phyloP scores from a whole-genome alignment of 345 rosid genomes.

The Jatropha curcas region DNA sequence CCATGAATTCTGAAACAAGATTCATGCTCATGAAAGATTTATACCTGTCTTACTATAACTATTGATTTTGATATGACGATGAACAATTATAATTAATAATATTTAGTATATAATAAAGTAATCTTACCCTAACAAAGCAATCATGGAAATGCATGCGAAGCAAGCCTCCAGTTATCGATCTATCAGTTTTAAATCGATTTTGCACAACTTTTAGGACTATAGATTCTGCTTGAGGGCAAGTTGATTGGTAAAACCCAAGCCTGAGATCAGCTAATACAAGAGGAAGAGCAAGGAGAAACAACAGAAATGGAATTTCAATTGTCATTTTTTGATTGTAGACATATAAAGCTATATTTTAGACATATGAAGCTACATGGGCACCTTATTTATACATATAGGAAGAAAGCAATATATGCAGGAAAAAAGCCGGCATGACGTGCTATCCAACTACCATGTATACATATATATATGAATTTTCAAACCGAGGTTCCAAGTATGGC shows the following conservation, averaged over 20 bases:
- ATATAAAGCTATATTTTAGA: neutral
- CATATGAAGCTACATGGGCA: no score
- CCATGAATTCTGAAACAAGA: no score
- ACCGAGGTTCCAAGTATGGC: neutral
- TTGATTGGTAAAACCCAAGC: conserved; percentile 52
- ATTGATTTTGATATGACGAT: no score
- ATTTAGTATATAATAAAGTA: neutral
- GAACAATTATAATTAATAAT: no score
- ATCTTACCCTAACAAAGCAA: conserved; percentile 65
- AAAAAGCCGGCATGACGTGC: neutral
- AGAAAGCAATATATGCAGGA: neutral
- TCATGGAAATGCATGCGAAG: conserved; percentile 93
- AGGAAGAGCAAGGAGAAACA: conserved; percentile 33
- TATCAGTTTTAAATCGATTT: conserved; percentile 39
- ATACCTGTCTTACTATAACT: no score
- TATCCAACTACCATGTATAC: no score
- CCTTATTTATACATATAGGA: neutral
- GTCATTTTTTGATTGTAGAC: conserved; percentile 4
- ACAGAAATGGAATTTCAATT: conserved; percentile 13
- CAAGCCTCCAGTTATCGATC: conserved; percentile 58
- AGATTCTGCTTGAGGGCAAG: conserved; percentile 68
- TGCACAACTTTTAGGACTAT: conserved; percentile 43
- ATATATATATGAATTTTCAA: neutral
- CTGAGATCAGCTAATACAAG: conserved; percentile 43
- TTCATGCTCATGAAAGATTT: no score